Percentiles rank a stretch among this genome's conserved stretches.
Conservation (phyloP, 306 rosid genomes). For the Amphicarpaea edgeworthii region DNA sequence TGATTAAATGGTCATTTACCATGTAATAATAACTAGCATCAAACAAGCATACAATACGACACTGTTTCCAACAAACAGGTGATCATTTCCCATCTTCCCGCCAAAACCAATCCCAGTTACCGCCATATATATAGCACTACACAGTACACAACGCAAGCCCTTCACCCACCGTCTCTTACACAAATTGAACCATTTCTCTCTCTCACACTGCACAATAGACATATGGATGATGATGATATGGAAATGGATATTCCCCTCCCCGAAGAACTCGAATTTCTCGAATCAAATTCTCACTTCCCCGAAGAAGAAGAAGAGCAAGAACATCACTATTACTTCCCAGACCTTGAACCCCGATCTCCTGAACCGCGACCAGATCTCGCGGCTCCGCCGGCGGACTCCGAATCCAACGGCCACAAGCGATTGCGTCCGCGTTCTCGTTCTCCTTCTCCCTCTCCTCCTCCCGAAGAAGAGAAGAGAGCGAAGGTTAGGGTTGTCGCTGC, state of each 20-base stretch:
- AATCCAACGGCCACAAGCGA: constrained; percentile 65
- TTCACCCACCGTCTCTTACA: neutral
- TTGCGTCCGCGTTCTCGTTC: constrained; percentile 26
- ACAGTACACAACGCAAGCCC: neutral
- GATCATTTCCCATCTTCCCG: constrained; percentile 13
- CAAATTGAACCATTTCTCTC: neutral
- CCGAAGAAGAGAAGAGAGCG: constrained; percentile 36
- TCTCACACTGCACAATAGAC: constrained; percentile 34
- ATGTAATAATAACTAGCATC: no score
- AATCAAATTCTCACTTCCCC: constrained; percentile 55
- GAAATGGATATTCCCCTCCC: constrained; percentile 80
- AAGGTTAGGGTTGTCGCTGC: constrained; percentile 50
- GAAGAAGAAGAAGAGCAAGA: constrained; percentile 38
- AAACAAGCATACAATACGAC: no score
- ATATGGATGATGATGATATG: constrained; percentile 64
- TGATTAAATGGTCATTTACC: no score
- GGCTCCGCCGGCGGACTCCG: constrained; percentile 23
- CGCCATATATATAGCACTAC: no score
- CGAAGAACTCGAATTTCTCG: constrained; percentile 88
- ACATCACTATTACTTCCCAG: constrained; percentile 38
- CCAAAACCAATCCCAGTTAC: constrained; percentile 10
- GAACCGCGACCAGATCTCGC: constrained; percentile 46
- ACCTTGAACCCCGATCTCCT: constrained; percentile 51
- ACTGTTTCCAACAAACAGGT: no score
- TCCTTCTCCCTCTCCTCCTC: no score